Conservation (phyloP, 2,329 filamentous ascomycete genomes). For the Rhynchosporium agropyri region DNA sequence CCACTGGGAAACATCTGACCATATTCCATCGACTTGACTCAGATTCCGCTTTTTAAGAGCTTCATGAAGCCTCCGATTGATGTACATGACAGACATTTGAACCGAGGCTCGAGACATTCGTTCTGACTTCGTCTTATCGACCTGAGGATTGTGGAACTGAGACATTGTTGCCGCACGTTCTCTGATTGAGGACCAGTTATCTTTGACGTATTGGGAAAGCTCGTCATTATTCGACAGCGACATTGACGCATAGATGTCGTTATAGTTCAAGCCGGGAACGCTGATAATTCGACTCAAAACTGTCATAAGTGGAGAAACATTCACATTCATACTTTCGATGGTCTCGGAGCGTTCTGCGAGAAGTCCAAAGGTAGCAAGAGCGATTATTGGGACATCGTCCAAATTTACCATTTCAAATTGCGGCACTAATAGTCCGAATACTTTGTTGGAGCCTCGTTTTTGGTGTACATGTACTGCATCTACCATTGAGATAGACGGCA, state of each 20-base stretch:
- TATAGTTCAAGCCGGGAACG: slow-evolving; percentile 21
- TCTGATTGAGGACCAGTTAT: slow-evolving; percentile 28
- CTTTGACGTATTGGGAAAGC: slow-evolving; percentile 29
- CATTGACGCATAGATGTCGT: slow-evolving; percentile 4
- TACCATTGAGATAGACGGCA: slow-evolving; percentile 26
- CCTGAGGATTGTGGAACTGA: not conserved
- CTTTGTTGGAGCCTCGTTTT: slow-evolving; percentile 23
- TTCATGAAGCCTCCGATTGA: slow-evolving; percentile 31
- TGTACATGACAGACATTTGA: slow-evolving; percentile 12
- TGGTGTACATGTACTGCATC: slow-evolving; percentile 23
- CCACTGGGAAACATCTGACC: slow-evolving; percentile 35
- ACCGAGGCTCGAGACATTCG: not conserved
- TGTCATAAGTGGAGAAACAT: slow-evolving; percentile 15
- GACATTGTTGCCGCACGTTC: slow-evolving; percentile 16
- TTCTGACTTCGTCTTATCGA: slow-evolving; percentile 4
- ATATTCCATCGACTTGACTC: slow-evolving; percentile 33
- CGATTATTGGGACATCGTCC: slow-evolving; percentile 30
- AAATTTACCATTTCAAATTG: slow-evolving; percentile 24
- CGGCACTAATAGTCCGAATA: slow-evolving; percentile 34
- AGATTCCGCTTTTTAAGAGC: slow-evolving; percentile 34
- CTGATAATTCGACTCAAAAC: slow-evolving; percentile 23
- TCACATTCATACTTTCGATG: slow-evolving; percentile 5
- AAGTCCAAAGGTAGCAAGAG: slow-evolving; percentile 38
- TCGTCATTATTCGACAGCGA: slow-evolving; percentile 6
- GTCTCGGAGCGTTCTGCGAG: slow-evolving; percentile 23